Evolutionary conservation across 345 rosid species (phyloP), one percentile per base, ranked within the genome.

Genomic region (Brassica juncea): DNA sequence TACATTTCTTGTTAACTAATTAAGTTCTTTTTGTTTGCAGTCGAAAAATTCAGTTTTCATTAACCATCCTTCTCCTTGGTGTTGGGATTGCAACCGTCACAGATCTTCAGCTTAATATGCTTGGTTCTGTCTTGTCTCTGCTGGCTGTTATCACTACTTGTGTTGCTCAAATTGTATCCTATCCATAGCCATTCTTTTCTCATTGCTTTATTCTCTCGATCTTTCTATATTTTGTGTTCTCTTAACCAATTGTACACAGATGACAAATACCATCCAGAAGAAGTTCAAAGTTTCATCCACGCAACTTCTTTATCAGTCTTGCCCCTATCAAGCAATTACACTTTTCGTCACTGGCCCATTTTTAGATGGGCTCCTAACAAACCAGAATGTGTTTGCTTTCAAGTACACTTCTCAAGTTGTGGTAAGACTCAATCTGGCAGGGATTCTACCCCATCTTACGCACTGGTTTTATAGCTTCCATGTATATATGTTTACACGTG

Each of bases 231-330:
- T 5, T 82, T 71, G 19, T 55, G 31, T 63, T 27, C 3, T 15
- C 99, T 91, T 93, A 84, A 95, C 90, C 78, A 80, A 78, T 28
- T 67, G 55, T 31, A 58, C 52, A 80, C 84, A 96, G 99, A 96
- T 96, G 99, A 96, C 99, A 78, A 96, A 96, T 82, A 96, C 99
- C 49, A 96, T 96, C 85, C 99, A 96, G 87, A 96, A 96, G 92
- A 96, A 93, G 85, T 96, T 91, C 86, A 96, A 93, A 84, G 98
- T 96, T 59, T 96, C 99, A 70, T 96, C 99, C 54, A 96, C 99
- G 69, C 99, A 96, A 62, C 98, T 96, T 78, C 88, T 96, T 63
- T 96, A 96, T 80, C 99, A 96, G 86, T 96, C 99, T 35, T 93
- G 97, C 83, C 99, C 99, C 8, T 96, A 96, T 79, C 99, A 96